Evolutionary conservation across 179 eudicot species (phyloP).

Genomic region (Dionaea muscipula): DNA sequence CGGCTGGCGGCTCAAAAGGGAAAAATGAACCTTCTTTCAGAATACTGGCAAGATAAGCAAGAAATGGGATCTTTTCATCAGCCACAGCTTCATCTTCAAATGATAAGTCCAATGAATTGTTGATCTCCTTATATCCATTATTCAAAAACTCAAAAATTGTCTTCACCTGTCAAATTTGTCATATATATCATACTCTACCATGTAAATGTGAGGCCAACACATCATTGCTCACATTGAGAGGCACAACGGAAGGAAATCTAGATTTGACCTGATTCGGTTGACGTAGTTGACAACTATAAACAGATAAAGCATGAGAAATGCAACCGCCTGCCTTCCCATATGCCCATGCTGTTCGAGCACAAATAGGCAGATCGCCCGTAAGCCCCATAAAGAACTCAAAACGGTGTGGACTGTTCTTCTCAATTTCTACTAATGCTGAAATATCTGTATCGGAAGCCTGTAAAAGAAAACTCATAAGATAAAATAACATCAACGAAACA

Average conservation of each 20-base stretch:
- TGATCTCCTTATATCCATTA: constrained; percentile 75
- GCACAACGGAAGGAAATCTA: neutral
- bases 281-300: constrained; percentile 84
- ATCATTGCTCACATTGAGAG: neutral
- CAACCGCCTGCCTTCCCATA: constrained; percentile 93
- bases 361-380: constrained; percentile 85
- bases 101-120: constrained; percentile 81
- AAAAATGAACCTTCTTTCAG: constrained; percentile 50
- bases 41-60: constrained; percentile 81
- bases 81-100: constrained; percentile 90
- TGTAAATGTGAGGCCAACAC: neutral
- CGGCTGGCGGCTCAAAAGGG: constrained; percentile 82
- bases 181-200: neutral
- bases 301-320: constrained; percentile 94
- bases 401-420: constrained; percentile 93
- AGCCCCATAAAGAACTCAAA: constrained; percentile 99
- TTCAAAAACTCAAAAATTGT: constrained; percentile 77
- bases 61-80: constrained; percentile 93
- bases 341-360: constrained; percentile 99
- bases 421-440: constrained; percentile 88
- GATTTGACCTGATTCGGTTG: constrained; percentile 40
- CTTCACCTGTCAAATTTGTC: constrained; percentile 54
- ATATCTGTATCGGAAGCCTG: constrained; percentile 98
- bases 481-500: too few relatives aligned
- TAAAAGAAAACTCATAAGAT: constrained; percentile 17